Evolutionary conservation across 2,329 filamentous ascomycete species (phyloP), one percentile per base, ranked within the genome.

Genomic region (Aspergillus ochraceoroseus): DNA sequence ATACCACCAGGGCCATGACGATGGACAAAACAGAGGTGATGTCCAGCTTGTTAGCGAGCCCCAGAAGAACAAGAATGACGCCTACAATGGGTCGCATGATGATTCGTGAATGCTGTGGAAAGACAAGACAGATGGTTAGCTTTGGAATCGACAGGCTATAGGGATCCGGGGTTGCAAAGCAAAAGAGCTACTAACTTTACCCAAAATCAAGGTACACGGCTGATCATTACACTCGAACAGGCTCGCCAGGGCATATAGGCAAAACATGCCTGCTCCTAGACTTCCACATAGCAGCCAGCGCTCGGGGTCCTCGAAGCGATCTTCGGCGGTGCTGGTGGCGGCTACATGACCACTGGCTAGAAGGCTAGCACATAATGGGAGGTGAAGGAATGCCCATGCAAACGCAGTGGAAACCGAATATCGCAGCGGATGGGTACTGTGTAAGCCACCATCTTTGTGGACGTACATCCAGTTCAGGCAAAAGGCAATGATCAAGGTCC

Each of bases 401-500:
- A 73, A 72, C 0, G 68, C 68, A 4, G 68, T 70, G 53, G 58
- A 66, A 0, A 67, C 63, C 12, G 63, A 70, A 26, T 70, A 57
- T n/a, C 68, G 64, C 30, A 73, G 62, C 0, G 71, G 70, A 45
- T 73, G 71, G 5, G 63, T 65, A 8, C 58, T 60, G 14, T 66
- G 52, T 6, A 70, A 43, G 9, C 70, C 68, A 9, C 71, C 71
- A 39, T 74, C 71, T 22, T 68, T 68, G 41, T 70, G 70, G 14
- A 70, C 64, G 39, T 74, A 74, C 33, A 74, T 52, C 70, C 70
- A 74, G 42, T 73, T 74, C 35, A 74, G 58, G 46, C 68, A 71
- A 46, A 74, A 74, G 0, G 71, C 70, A 26, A 74, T 70, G 19
- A 73, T 53, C 4, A 74, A 58, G 1, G 70, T 72, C 56, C 69